These are phyloP conservation scores for Aristolochia fimbriata DNA, from an alignment of 164 flowering plant genomes.

Conservation along the genomic window DNA sequence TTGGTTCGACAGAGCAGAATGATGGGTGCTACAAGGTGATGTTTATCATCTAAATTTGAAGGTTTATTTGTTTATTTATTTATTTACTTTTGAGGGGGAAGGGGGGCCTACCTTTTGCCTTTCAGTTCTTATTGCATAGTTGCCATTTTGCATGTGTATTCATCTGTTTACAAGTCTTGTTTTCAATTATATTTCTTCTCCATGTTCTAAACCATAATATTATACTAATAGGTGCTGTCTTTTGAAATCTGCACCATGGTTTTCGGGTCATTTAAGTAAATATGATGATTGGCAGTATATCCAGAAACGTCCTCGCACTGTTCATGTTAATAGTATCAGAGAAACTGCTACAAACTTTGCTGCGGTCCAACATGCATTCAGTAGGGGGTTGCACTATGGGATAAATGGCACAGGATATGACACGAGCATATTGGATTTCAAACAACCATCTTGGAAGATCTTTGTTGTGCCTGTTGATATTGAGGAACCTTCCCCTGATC, in stretches of 20 bases:
- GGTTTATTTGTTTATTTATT: neutral
- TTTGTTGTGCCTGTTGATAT: slow-evolving; percentile 13
- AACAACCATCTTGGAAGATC: slow-evolving; percentile 7
- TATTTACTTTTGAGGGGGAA: neutral
- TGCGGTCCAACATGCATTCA: slow-evolving; percentile 9
- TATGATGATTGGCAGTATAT: slow-evolving; percentile 7
- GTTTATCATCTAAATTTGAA: neutral
- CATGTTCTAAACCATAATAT: too few species aligned
- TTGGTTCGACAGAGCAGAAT: neutral
- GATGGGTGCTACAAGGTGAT: neutral
- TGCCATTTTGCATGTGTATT: neutral
- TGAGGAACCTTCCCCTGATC: slow-evolving; percentile 24
- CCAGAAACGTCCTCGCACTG: slow-evolving; percentile 8
- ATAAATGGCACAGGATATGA: slow-evolving; percentile 1
- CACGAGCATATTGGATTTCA: neutral
- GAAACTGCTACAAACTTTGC: slow-evolving; percentile 8
- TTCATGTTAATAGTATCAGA: slow-evolving; percentile 11
- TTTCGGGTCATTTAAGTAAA: slow-evolving; percentile 15
- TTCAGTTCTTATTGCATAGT: neutral
- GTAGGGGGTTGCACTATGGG: slow-evolving; percentile 4
- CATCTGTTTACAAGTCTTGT: neutral
- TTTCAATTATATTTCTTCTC: neutral
- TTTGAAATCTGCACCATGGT: slow-evolving; percentile 16
- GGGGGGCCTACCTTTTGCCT: neutral
- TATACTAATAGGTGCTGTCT: slow-evolving; percentile 21